Conservation (phyloP, 192 early-diverging fungal genomes). For the Geranomyces variabilis region DNA sequence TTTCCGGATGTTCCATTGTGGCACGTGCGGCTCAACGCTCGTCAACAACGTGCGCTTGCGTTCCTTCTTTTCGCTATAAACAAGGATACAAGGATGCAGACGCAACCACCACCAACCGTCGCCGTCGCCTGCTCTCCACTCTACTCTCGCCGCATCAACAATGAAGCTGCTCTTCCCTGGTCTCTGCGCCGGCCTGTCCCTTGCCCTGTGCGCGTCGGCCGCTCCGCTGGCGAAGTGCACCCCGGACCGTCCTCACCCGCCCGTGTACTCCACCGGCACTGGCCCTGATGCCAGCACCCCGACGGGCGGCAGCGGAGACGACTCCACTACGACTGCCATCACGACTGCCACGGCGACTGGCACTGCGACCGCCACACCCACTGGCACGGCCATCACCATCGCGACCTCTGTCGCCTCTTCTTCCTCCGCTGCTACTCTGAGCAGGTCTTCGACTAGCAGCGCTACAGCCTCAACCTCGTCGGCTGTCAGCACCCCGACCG, state of each 20-base stretch:
- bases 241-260: too few relatives aligned
- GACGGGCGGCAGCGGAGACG: background rate
- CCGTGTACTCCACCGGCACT: background rate
- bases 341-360: background rate
- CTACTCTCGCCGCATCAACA: background rate
- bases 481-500: background rate
- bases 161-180: background rate
- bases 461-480: background rate
- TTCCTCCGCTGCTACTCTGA: background rate
- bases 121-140: background rate
- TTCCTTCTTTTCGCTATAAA: too few relatives aligned
- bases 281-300: background rate
- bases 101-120: too few relatives aligned
- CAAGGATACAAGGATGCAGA: too few relatives aligned
- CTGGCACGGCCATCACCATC: background rate
- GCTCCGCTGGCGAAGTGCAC: background rate
- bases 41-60: too few relatives aligned
- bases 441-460: too few relatives aligned
- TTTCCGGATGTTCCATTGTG: too few relatives aligned
- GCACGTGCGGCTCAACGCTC: too few relatives aligned
- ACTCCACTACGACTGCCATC: background rate
- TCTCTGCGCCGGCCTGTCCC: background rate
- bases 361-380: background rate
- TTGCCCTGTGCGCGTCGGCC: background rate
- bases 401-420: background rate